A percentile compares a stretch with the other conserved stretches of the same genome.
phyloP scores from a whole-genome alignment of 352 stramenopile species.

The Globisporangium lucens region DNA sequence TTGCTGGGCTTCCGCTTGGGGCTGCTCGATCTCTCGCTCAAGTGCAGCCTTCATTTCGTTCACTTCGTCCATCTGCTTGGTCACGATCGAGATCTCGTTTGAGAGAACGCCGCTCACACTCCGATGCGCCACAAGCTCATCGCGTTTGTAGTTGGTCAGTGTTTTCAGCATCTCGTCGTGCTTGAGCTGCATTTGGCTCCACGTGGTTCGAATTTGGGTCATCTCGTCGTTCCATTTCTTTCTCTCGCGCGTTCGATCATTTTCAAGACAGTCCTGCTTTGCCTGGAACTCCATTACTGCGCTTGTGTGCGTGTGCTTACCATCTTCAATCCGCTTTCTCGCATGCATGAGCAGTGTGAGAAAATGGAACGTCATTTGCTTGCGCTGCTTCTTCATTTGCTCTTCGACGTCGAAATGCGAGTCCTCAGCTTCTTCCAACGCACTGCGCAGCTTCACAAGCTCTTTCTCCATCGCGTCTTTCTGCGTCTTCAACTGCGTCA shows the following conservation, averaged over 20 bases:
- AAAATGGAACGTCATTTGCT: slow-evolving; percentile 51
- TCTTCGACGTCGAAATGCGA: slow-evolving; percentile 66
- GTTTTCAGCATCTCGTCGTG: slow-evolving; percentile 67
- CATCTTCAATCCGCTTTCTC: slow-evolving; percentile 27
- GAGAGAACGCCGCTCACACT: slow-evolving; percentile 67
- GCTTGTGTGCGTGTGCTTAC: slow-evolving; percentile 1
- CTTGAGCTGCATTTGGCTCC: slow-evolving; percentile 31
- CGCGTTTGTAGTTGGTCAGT: slow-evolving; percentile 78
- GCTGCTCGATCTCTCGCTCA: slow-evolving; percentile 52
- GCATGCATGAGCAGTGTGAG: slow-evolving; percentile 47
- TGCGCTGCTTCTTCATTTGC: slow-evolving; percentile 50
- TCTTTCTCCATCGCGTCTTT: slow-evolving; percentile 70
- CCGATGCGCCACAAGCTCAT: slow-evolving; percentile 71
- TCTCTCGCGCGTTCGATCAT: slow-evolving; percentile 25
- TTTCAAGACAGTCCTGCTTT: slow-evolving; percentile 18
- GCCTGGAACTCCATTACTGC: slow-evolving; percentile 10
- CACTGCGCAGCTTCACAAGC: slow-evolving; percentile 37
- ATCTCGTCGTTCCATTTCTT: slow-evolving; percentile 29
- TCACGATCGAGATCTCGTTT: slow-evolving; percentile 71
- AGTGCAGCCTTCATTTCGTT: slow-evolving; percentile 50
- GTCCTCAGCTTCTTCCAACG: slow-evolving; percentile 73
- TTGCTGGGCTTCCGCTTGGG: slow-evolving; percentile 55
- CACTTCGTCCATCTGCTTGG: slow-evolving; percentile 76
- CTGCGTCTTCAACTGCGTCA: slow-evolving; percentile 66
- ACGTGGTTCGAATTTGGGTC: slow-evolving; percentile 27